A percentile compares a stretch with the other conserved stretches of the same genome.
Conservation (phyloP, 2,329 filamentous ascomycete species). For the Venturia oleaginea region DNA sequence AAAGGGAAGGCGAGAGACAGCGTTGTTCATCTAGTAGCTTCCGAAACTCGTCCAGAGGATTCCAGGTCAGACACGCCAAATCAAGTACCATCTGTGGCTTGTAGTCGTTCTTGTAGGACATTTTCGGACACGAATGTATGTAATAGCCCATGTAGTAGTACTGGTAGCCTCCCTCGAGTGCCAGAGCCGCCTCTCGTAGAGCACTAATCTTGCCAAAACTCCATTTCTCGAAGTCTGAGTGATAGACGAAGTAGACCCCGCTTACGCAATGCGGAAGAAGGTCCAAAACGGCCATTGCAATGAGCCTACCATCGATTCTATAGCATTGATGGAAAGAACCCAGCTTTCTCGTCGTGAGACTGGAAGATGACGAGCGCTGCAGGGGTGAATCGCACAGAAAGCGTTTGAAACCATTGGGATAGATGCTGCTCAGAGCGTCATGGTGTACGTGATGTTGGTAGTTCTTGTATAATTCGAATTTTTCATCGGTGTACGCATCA, state of each 20-base stretch:
- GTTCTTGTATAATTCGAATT: conserved; percentile 61
- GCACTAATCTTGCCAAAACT: conserved; percentile 69
- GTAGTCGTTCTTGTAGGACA: conserved; percentile 79
- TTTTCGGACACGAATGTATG: conserved; percentile 72
- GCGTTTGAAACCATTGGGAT: conserved; percentile 52
- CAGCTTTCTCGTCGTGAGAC: conserved; percentile 38
- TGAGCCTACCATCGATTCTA: conserved; percentile 62
- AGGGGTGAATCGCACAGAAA: conserved; percentile 70
- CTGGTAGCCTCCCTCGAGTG: conserved; percentile 57
- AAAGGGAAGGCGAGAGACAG: conserved; percentile 15
- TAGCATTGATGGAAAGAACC: conserved; percentile 80
- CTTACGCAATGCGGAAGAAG: conserved; percentile 68
- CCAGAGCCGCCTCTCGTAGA: conserved; percentile 61
- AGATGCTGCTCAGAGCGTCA: conserved; percentile 52
- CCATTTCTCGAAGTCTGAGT: conserved; percentile 61
- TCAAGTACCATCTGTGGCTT: conserved; percentile 56
- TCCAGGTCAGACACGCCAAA: conserved; percentile 48
- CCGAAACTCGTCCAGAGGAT: conserved; percentile 35
- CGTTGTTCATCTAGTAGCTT: conserved; percentile 21
- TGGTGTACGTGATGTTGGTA: conserved; percentile 68
- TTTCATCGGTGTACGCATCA: conserved; percentile 65
- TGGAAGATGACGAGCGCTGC: conserved; percentile 27
- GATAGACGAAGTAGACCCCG: conserved; percentile 76
- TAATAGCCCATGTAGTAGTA: conserved; percentile 83
- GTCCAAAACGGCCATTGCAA: conserved; percentile 70